Evolutionary conservation across 2,329 filamentous ascomycete species (phyloP).

Genomic region (Incumbomyces lentus): DNA sequence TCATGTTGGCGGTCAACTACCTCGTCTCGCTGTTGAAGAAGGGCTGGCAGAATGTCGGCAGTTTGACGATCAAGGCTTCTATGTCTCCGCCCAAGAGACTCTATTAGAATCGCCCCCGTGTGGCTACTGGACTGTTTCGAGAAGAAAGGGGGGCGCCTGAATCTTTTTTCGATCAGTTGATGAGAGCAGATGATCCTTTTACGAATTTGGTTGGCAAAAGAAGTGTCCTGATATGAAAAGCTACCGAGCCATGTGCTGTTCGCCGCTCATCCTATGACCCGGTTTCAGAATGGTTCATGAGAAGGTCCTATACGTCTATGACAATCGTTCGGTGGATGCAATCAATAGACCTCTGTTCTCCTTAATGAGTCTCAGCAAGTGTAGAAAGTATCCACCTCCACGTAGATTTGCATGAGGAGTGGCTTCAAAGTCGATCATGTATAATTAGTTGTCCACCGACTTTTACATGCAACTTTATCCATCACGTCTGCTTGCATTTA

Average conservation of each 20-base stretch:
- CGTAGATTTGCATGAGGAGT: too few species aligned
- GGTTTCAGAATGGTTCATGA: conserved; percentile 3
- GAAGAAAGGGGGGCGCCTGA: not conserved
- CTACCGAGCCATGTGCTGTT: conserved; percentile 1
- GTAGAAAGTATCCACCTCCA: too few species aligned
- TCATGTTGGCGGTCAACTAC: conserved; percentile 99
- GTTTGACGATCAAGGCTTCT: conserved; percentile 98
- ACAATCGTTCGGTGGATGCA: not conserved
- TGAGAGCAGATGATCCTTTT: not conserved
- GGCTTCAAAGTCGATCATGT: too few species aligned
- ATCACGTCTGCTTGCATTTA: too few species aligned
- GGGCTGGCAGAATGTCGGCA: conserved; percentile 99
- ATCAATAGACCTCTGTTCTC: too few species aligned
- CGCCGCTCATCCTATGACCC: conserved; percentile 6
- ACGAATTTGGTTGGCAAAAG: not conserved
- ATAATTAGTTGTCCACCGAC: too few species aligned
- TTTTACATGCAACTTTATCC: too few species aligned
- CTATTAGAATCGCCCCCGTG: conserved; percentile 56
- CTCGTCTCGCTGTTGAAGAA: conserved; percentile 99
- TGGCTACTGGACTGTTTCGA: not conserved
- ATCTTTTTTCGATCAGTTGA: not conserved
- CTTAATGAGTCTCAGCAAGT: too few species aligned
- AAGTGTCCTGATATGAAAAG: not conserved
- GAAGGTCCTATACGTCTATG: not conserved
- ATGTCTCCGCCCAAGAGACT: conserved; percentile 98